Conservation (phyloP, 148 eudicot species). For the Oxyria digyna region DNA sequence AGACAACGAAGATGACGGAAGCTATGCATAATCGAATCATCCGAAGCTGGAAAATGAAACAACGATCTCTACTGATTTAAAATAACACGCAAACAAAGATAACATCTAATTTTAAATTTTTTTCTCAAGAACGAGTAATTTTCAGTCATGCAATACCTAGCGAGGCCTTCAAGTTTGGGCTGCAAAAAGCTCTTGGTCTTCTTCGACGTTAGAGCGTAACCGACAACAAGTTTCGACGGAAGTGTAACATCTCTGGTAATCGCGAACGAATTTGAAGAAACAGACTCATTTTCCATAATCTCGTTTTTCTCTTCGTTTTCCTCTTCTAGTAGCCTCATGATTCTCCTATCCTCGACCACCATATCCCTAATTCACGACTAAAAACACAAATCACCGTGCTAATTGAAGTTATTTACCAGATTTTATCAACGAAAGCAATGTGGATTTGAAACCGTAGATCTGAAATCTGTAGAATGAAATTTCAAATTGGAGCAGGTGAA, state of each 20-base stretch:
- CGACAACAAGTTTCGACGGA: constrained; percentile 41
- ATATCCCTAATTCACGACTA: constrained; percentile 10
- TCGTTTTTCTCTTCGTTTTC: constrained; percentile 7
- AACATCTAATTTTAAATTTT: background rate
- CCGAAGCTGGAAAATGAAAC: background rate
- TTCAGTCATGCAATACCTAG: constrained; percentile 29
- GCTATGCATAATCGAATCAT: background rate
- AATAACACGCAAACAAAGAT: background rate
- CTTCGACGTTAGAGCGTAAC: constrained; percentile 63
- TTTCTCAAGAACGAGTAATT: background rate
- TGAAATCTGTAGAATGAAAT: background rate
- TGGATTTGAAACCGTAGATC: background rate
- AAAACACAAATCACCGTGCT: background rate
- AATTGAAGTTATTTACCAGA: background rate
- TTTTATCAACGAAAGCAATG: background rate
- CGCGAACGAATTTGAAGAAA: constrained; percentile 5
- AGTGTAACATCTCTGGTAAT: constrained; percentile 24
- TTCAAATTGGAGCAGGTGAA: background rate
- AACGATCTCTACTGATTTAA: background rate
- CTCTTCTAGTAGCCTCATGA: constrained; percentile 15
- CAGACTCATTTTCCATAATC: constrained; percentile 11
- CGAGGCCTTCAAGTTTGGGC: constrained; percentile 43
- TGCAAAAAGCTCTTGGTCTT: constrained; percentile 67
- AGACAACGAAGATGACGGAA: background rate
- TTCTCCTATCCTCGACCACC: constrained; percentile 32